phyloP scores from a whole-genome alignment of 768 basidiomycete species.

The Termitomyces sp. region DNA sequence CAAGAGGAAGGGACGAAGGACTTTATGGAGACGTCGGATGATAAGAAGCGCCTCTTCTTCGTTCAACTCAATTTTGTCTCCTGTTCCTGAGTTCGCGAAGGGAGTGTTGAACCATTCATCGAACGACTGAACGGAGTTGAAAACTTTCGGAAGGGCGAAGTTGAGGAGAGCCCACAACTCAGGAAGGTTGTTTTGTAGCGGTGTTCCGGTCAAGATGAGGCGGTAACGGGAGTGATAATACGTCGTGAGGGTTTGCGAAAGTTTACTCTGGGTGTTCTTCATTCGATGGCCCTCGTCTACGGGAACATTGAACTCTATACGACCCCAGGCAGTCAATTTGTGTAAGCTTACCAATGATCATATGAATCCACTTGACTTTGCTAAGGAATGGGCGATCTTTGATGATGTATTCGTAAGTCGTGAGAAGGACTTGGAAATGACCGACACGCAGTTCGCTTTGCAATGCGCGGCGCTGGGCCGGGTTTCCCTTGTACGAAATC shows the following conservation, averaged over 20 bases:
- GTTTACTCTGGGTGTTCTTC: slow-evolving; percentile 92
- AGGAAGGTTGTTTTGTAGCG: slow-evolving; percentile 94
- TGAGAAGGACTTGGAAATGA: slow-evolving; percentile 88
- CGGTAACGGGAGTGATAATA: slow-evolving; percentile 92
- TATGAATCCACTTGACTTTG: slow-evolving; percentile 94
- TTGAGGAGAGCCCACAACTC: slow-evolving; percentile 95
- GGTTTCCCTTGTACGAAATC: slow-evolving; percentile 91
- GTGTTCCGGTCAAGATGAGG: slow-evolving; percentile 93
- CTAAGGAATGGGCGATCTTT: slow-evolving; percentile 88
- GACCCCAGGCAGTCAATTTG: not conserved
- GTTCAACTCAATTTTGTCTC: slow-evolving; percentile 97
- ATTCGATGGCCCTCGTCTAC: slow-evolving; percentile 94
- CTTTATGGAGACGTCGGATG: slow-evolving; percentile 94
- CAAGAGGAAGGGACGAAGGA: slow-evolving; percentile 90
- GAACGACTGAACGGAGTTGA: slow-evolving; percentile 98
- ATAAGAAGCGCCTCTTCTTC: slow-evolving; percentile 99
- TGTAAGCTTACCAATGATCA: slow-evolving; percentile 80
- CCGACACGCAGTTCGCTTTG: slow-evolving; percentile 74
- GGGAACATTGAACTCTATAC: not conserved
- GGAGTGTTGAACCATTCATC: slow-evolving; percentile 99
- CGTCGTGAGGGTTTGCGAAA: slow-evolving; percentile 83
- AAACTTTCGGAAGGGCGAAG: slow-evolving; percentile 91
- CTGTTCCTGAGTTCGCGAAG: slow-evolving; percentile 95
- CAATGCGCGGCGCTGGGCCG: slow-evolving; percentile 69
- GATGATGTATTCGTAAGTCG: slow-evolving; percentile 97